A percentile compares a stretch with the other conserved stretches of the same genome.
These are phyloP conservation scores for Hemisphaericaspora xylofermentans DNA, from an alignment of 1,139 yeast species.

Conservation along the genomic window DNA sequence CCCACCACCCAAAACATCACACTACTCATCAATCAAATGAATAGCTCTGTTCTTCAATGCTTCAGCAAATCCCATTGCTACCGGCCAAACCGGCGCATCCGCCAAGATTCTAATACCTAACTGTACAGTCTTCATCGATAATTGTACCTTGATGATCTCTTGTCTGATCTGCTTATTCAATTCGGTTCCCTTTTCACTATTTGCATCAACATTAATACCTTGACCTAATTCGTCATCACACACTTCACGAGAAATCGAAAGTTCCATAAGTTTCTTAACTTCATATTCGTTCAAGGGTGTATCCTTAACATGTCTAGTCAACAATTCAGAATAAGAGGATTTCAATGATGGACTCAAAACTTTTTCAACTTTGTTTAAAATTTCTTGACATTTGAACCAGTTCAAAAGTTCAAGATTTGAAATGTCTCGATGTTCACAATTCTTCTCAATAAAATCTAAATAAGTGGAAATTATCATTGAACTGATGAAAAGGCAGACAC, in stretches of 20 bases:
- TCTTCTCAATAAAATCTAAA: slow-evolving; percentile 50
- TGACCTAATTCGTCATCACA: slow-evolving; percentile 13
- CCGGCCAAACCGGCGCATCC: slow-evolving; percentile 84
- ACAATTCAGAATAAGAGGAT: slow-evolving; percentile 51
- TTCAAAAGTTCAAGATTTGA: slow-evolving; percentile 46
- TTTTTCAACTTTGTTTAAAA: slow-evolving; percentile 57
- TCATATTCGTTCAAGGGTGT: slow-evolving; percentile 5
- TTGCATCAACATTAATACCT: slow-evolving; percentile 9
- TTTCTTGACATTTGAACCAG: slow-evolving; percentile 51
- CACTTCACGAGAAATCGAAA: slow-evolving; percentile 12
- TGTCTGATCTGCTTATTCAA: slow-evolving; percentile 32
- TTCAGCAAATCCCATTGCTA: slow-evolving; percentile 72
- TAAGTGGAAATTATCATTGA: slow-evolving; percentile 62
- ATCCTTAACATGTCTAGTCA: slow-evolving; percentile 29
- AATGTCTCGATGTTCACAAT: slow-evolving; percentile 23
- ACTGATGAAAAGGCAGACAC: slow-evolving; percentile 65
- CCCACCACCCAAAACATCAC: too few species aligned
- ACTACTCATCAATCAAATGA: slow-evolving; percentile 16
- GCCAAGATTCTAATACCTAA: slow-evolving; percentile 72
- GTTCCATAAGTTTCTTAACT: slow-evolving; percentile 7
- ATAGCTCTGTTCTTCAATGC: slow-evolving; percentile 69
- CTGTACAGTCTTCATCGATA: slow-evolving; percentile 58
- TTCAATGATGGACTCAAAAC: slow-evolving; percentile 29
- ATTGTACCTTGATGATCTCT: slow-evolving; percentile 36
- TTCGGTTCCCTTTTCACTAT: slow-evolving; percentile 8